phyloP scores from a whole-genome alignment of 2,329 filamentous ascomycete species.

The Trichocomaceae sp. region DNA sequence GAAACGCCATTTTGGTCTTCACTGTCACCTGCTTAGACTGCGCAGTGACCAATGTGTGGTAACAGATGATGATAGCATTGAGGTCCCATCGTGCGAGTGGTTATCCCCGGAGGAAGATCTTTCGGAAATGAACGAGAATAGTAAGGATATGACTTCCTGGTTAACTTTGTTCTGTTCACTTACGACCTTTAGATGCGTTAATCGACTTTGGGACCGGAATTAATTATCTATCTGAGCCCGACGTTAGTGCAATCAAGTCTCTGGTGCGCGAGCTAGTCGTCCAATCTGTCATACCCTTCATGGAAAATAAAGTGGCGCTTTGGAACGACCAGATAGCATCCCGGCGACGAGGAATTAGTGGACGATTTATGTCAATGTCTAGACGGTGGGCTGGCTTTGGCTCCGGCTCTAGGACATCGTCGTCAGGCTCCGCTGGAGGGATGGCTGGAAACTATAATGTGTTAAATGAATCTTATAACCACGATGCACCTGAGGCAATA shows the following conservation, averaged over 20 bases:
- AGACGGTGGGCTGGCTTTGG: slow-evolving; percentile 85
- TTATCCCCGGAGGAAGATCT: slow-evolving; percentile 81
- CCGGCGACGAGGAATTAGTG: slow-evolving; percentile 75
- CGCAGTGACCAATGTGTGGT: slow-evolving; percentile 78
- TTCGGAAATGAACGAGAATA: slow-evolving; percentile 60
- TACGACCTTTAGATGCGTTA: slow-evolving; percentile 29
- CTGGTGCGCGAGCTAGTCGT: slow-evolving; percentile 93
- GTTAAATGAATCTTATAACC: slow-evolving; percentile 70
- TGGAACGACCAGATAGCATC: slow-evolving; percentile 99
- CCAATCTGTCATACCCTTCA: slow-evolving; percentile 88
- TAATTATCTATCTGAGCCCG: slow-evolving; percentile 83
- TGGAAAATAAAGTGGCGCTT: slow-evolving; percentile 83
- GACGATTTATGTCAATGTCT: slow-evolving; percentile 89
- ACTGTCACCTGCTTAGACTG: slow-evolving; percentile 85
- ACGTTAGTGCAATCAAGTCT: slow-evolving; percentile 76
- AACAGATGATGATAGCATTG: slow-evolving; percentile 84
- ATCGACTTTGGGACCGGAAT: slow-evolving; percentile 62
- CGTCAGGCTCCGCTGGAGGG: slow-evolving; percentile 40
- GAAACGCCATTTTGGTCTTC: slow-evolving; percentile 95
- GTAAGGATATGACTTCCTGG: slow-evolving; percentile 30
- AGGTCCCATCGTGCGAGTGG: slow-evolving; percentile 79
- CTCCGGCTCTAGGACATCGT: slow-evolving; percentile 53
- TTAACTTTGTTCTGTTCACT: slow-evolving; percentile 6
- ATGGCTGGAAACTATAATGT: slow-evolving; percentile 65
- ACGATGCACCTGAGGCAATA: slow-evolving; percentile 78